Evolutionary conservation across 768 basidiomycete species (phyloP).

Genomic region (Fomitopsis pulvina): DNA sequence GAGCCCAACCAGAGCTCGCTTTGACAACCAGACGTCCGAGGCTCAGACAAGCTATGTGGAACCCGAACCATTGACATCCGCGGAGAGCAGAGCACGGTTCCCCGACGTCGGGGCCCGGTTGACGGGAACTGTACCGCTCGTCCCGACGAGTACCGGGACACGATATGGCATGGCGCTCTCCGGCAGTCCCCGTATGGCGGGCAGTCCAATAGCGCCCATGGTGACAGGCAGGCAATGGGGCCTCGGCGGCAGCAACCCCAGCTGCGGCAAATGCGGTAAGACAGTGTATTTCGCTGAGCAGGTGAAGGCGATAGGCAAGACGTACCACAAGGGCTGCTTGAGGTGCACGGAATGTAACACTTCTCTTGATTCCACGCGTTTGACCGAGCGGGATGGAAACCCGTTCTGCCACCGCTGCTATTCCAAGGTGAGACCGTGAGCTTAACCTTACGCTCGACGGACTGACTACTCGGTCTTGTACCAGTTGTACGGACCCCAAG

Average conservation of each 20-base stretch:
- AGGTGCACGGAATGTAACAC: constrained; percentile 71
- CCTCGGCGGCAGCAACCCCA: constrained; percentile 53
- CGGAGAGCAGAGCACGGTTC: not conserved
- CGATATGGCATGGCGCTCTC: constrained; percentile 56
- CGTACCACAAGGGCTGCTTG: constrained; percentile 71
- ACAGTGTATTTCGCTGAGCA: constrained; percentile 82
- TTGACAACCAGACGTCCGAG: not conserved
- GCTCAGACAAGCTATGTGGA: not conserved
- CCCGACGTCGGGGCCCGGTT: not conserved
- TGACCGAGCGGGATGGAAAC: constrained; percentile 72
- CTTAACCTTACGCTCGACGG: not conserved
- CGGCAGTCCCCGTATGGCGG: constrained; percentile 15
- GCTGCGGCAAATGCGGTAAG: constrained; percentile 64
- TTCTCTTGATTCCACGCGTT: constrained; percentile 59
- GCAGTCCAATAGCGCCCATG: constrained; percentile 17
- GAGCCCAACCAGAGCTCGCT: constrained; percentile 15
- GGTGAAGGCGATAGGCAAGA: constrained; percentile 79
- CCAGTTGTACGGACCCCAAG: constrained; percentile 71
- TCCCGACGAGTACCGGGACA: constrained; percentile 51
- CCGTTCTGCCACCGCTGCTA: constrained; percentile 72
- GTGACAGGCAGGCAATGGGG: constrained; percentile 37
- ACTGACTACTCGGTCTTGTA: not conserved
- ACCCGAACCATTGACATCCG: no score
- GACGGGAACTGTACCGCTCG: constrained; percentile 22
- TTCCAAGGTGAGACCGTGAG: constrained; percentile 41